Evolutionary conservation across 345 rosid genomes (phyloP), one percentile per base, ranked within the genome.

Genomic region (Eucalyptus sp.): DNA sequence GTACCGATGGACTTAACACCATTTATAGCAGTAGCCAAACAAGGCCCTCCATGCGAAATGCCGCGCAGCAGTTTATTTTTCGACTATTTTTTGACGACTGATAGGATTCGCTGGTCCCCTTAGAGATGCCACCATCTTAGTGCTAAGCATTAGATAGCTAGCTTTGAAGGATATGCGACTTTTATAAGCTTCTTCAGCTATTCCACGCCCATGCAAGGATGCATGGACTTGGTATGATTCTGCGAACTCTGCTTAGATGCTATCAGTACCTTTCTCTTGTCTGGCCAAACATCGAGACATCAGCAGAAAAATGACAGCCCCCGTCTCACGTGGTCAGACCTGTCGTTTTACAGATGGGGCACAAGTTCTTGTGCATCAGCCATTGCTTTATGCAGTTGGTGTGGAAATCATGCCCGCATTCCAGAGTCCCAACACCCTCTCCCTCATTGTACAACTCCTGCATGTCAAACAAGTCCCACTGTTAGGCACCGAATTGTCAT

Each of bases 341-440:
- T 4, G 87, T 60, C 43, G 51, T 87, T 43, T 89, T 89, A 86
- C 91, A 89, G 50, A 89, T 87, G 51, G 91, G 91, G 52, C 91
- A 89, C 84, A 89, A 87, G 86, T 89, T 89, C 91, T 89, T 89
- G 66, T 87, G 89, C 85, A 31, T 89, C 62, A 89, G 87, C 91
- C 91, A 89, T 87, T 89, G 91, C 91, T 87, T 89, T 71, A 89
- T 84, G 62, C 91, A 89, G 52, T 84, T 76, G 7, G 87, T 29
- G 50, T 89, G 91, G 88, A 89, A 89, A 83, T 89, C 91, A 56
- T 89, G 91, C 56, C 91, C 89, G 6, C 91, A 89, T 27, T 89
- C 91, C 84, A 89, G 87, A n/a, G 91, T 60, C 66, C 91, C 91
- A 51, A 89, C 50, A 50, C 85, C 89, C 71, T 87, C 91, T 25